Evolutionary conservation across 2,329 filamentous ascomycete species (phyloP).

Genomic region (Nemania abortiva): DNA sequence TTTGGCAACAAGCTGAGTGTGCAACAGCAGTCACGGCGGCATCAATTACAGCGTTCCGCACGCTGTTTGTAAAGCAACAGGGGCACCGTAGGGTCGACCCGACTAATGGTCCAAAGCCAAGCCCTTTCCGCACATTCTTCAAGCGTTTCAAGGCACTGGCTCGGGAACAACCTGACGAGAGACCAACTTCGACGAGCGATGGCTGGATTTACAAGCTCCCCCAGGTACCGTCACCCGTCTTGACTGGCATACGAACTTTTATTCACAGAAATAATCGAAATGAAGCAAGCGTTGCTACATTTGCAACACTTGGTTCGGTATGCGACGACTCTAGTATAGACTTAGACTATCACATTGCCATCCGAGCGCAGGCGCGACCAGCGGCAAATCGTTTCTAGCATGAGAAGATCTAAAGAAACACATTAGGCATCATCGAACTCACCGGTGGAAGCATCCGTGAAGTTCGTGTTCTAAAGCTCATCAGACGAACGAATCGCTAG

Average conservation of each 20-base stretch:
- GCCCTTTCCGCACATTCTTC: neutral
- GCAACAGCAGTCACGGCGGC: constrained; percentile 43
- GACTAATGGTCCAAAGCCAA: no score
- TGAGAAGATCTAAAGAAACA: no score
- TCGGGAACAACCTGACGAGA: constrained; percentile 7
- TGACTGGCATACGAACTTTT: neutral
- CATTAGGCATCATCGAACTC: no score
- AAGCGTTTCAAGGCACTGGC: neutral
- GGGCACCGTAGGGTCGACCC: no score
- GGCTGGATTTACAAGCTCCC: neutral
- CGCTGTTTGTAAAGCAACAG: constrained; percentile 41
- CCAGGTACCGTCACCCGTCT: neutral
- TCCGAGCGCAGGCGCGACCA: neutral
- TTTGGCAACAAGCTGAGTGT: constrained; percentile 43
- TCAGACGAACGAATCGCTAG: no score
- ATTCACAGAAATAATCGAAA: neutral
- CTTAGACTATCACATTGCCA: neutral
- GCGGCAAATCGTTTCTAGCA: no score
- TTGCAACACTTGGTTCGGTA: neutral
- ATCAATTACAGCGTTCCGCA: constrained; percentile 44
- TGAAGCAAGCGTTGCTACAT: neutral
- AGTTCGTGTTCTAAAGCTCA: no score
- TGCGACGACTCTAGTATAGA: neutral
- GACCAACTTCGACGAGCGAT: neutral
- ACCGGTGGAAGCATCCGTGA: no score